A percentile compares a stretch with the other conserved stretches of the same genome.
Conservation (phyloP, 2,329 filamentous ascomycete genomes). For the Bisporella sp. region DNA sequence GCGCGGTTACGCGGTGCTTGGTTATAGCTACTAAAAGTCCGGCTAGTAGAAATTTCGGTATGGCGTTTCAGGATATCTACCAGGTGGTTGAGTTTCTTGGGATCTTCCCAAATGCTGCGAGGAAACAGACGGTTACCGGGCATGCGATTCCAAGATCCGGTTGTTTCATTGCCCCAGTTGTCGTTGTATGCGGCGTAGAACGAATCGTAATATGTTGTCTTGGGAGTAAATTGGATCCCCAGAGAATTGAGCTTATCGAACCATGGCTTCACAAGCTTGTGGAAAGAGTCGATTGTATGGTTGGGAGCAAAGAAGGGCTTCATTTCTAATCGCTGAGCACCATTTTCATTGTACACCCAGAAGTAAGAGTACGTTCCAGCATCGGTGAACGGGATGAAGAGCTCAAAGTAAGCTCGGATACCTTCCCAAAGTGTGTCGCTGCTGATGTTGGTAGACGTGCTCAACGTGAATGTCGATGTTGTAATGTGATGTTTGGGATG, state of each 20-base stretch:
- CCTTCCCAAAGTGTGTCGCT: conserved; percentile 43
- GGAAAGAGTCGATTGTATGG: conserved; percentile 22
- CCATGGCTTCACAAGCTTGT: conserved; percentile 29
- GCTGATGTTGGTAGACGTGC: conserved; percentile 37
- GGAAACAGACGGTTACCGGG: too few relatives aligned
- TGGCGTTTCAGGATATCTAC: too few relatives aligned
- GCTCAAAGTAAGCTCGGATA: conserved; percentile 41
- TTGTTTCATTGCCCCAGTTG: too few relatives aligned
- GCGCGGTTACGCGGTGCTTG: background rate
- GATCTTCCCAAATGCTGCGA: too few relatives aligned
- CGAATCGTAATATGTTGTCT: too few relatives aligned
- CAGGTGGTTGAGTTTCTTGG: too few relatives aligned
- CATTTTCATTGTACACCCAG: conserved; percentile 23
- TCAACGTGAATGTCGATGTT: conserved; percentile 37
- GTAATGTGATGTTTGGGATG: conserved; percentile 31
- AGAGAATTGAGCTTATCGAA: conserved; percentile 28
- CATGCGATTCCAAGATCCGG: too few relatives aligned
- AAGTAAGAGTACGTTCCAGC: conserved; percentile 24
- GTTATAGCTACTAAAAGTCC: too few relatives aligned
- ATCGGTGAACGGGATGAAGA: conserved; percentile 34
- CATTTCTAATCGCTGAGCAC: conserved; percentile 20
- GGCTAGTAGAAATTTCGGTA: too few relatives aligned
- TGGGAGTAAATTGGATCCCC: conserved; percentile 13
- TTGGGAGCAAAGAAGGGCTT: conserved; percentile 23
- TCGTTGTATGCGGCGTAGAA: too few relatives aligned